Base-by-base conservation (phyloP, 148 eudicot species). In the Cornus florida region DNA sequence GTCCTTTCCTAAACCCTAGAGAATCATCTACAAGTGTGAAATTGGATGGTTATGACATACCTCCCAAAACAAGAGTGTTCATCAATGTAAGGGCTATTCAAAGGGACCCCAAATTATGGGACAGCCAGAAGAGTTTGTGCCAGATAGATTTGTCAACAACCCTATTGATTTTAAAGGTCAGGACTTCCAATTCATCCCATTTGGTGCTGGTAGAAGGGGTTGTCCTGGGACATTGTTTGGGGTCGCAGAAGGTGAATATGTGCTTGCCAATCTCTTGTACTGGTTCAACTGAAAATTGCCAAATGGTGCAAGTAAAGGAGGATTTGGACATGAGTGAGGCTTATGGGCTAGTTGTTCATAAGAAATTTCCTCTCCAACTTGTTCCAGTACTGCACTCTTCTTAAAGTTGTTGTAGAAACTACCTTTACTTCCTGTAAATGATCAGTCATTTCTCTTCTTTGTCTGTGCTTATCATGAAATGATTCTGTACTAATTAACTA, bases 71-170 rank as follows among this genome's bases (percentile, higher is more conserved):
- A 22, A 69, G 9, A 33, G 79, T 84, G 3, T 22, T 88, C 0
- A 53, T 74, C 20, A 88, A 88, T 70, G 87, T 64, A 3, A 74
- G 81, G 79, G 86, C 88, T 6, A 77, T 88, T 7, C 83, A 78
- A 3, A 74, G 80, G 31, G 87, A 88, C 39, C 87, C 88, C 0
- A 20, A 5, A 5, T 46, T 16, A 17, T 86, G 88, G 91, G 77
- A 75, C n/a, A 67, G 60, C 0, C 86, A n/a, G n/a, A n/a, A n/a
- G n/a, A n/a, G n/a, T n/a, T n/a, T n/a, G n/a, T n/a, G n/a, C n/a
- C n/a, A n/a, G n/a, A n/a, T n/a, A n/a, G n/a, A n/a, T n/a, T n/a
- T n/a, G n/a, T n/a, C n/a, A n/a, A n/a, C n/a, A n/a, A n/a, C n/a
- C n/a, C n/a, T n/a, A n/a, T n/a, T n/a, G n/a, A n/a, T n/a, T n/a